phyloP scores from a whole-genome alignment of 1,139 yeast genomes.

The Spathaspora jeffriesii region DNA sequence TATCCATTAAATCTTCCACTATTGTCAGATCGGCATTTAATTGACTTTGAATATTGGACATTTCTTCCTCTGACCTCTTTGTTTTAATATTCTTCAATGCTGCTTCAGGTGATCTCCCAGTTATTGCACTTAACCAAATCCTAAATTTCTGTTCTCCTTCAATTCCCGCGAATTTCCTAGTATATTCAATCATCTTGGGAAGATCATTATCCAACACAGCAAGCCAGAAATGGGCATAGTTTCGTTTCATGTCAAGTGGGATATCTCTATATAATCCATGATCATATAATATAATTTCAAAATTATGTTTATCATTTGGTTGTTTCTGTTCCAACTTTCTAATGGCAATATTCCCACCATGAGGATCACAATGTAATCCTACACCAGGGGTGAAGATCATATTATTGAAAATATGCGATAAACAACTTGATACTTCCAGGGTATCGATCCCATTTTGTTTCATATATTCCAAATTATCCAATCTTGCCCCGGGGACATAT shows the following conservation, averaged over 20 bases:
- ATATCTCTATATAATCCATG: conserved; percentile 93
- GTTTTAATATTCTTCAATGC: conserved; percentile 50
- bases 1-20: conserved; percentile 74
- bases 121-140: conserved; percentile 88
- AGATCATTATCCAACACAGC: conserved; percentile 76
- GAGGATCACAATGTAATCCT: conserved; percentile 97
- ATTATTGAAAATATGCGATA: conserved; percentile 87
- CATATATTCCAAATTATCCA: conserved; percentile 73
- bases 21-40: conserved; percentile 59
- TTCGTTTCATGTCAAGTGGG: conserved; percentile 72
- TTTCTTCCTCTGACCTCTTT: conserved; percentile 57
- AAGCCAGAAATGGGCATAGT: conserved; percentile 92
- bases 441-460: conserved; percentile 65
- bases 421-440: conserved; percentile 78
- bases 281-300: conserved; percentile 89
- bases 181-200: conserved; percentile 67
- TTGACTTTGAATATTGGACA: conserved; percentile 63
- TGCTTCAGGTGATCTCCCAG: conserved; percentile 67
- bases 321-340: conserved; percentile 29
- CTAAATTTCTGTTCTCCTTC: conserved; percentile 73
- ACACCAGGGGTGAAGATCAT: conserved; percentile 96
- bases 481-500: conserved; percentile 75
- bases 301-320: conserved; percentile 58
- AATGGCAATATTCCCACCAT: conserved; percentile 94
- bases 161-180: conserved; percentile 80